Percentiles rank a stretch among this genome's conserved stretches.
Evolutionary conservation across 345 rosid species (phyloP).

Genomic region (Rhodomyrtus tomentosa): DNA sequence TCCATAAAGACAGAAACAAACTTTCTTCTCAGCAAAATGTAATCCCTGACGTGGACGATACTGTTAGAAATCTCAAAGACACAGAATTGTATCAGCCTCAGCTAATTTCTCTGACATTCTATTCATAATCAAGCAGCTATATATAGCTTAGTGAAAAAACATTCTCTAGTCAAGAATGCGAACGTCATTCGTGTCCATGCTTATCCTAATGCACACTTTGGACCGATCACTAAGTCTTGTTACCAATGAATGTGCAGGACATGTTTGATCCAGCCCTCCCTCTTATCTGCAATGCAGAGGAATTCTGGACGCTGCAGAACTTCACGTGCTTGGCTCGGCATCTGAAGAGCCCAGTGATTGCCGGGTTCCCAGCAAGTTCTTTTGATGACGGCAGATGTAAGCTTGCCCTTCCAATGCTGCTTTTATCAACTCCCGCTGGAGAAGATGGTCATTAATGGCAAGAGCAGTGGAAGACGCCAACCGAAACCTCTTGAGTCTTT

Average conservation of each 20-base stretch:
- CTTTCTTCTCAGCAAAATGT: background rate
- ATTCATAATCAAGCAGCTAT: background rate
- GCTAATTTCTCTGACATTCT: background rate
- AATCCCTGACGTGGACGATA: background rate
- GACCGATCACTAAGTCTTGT: no score
- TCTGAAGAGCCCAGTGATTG: background rate
- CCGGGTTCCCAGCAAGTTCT: background rate
- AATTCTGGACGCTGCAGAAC: background rate
- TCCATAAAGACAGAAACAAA: background rate
- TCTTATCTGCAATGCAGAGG: background rate
- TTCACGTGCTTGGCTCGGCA: background rate
- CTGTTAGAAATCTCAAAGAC: background rate
- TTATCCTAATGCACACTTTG: background rate
- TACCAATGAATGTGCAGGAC: background rate
- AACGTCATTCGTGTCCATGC: background rate
- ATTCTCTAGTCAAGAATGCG: background rate
- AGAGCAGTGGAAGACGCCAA: background rate
- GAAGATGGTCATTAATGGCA: no score
- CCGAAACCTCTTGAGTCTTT: background rate
- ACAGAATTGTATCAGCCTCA: background rate
- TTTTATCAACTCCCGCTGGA: no score
- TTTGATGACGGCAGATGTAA: accelerated
- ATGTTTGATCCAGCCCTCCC: background rate
- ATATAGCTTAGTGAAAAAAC: no score
- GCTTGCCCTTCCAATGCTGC: background rate